A percentile compares a stretch with the other conserved stretches of the same genome.
phyloP scores from a whole-genome alignment of 2,329 filamentous ascomycete genomes.

The Diplocarpon mali region DNA sequence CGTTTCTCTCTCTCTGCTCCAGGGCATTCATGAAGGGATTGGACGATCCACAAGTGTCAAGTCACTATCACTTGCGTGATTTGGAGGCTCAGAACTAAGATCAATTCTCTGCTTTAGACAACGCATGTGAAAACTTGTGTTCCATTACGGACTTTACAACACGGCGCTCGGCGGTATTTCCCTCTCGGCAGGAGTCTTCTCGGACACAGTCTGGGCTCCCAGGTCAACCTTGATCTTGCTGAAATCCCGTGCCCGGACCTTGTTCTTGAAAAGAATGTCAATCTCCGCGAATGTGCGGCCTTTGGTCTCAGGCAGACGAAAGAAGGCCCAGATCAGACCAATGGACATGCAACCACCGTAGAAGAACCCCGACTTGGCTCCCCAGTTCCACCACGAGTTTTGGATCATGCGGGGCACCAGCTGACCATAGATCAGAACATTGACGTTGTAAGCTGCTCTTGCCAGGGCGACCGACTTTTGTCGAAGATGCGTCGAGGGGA shows the following conservation, averaged over 20 bases:
- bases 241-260: slow-evolving; percentile 34
- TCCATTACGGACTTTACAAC: no score
- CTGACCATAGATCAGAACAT: slow-evolving; percentile 2
- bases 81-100: no score
- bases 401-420: slow-evolving; percentile 3
- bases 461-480: neutral
- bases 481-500: slow-evolving; percentile 1
- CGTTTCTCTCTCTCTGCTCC: no score
- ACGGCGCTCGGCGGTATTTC: no score
- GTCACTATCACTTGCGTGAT: no score
- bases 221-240: slow-evolving; percentile 9
- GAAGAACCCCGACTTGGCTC: slow-evolving; percentile 3
- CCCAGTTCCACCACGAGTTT: slow-evolving; percentile 1
- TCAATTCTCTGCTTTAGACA: no score
- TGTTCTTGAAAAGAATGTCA: slow-evolving; percentile 67
- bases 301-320: slow-evolving; percentile 61
- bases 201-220: neutral
- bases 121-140: no score
- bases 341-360: neutral
- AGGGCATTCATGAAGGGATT: no score
- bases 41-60: no score
- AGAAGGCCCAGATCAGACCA: slow-evolving; percentile 1
- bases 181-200: neutral
- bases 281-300: slow-evolving; percentile 76
- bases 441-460: slow-evolving; percentile 1